Conservation (phyloP, 2,329 filamentous ascomycete genomes). For the Microdochium paspali region DNA sequence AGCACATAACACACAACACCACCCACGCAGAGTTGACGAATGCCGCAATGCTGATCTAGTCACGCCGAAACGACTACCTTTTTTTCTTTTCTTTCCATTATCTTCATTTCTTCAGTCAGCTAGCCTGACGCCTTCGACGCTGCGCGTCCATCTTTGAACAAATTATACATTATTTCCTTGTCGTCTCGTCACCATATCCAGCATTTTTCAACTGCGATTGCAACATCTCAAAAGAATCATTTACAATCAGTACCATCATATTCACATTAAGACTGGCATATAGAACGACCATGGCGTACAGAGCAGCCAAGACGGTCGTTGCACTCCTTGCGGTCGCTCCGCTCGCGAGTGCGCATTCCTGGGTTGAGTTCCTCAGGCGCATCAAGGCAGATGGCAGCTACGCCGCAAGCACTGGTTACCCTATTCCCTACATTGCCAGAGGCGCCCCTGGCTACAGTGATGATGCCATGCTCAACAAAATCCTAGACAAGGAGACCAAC, state of each 20-base stretch:
- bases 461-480: conserved; percentile 47
- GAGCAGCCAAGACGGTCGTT: conserved; percentile 6
- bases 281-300: conserved; percentile 9
- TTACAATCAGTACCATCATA: background rate
- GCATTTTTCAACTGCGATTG: background rate
- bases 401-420: conserved; percentile 60
- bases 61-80: background rate
- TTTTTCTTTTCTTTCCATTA: background rate
- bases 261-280: background rate
- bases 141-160: background rate
- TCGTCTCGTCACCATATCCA: background rate
- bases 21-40: background rate
- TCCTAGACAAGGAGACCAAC: conserved; percentile 37
- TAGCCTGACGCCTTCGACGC: background rate
- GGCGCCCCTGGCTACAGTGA: conserved; percentile 47
- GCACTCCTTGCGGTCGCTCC: conserved; percentile 20
- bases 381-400: conserved; percentile 69
- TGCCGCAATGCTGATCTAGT: background rate
- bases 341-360: conserved; percentile 54
- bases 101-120: background rate
- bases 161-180: background rate
- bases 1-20: background rate
- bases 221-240: background rate
- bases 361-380: conserved; percentile 68
- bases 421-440: conserved; percentile 60